A percentile compares a stretch with the other conserved stretches of the same genome.
These are phyloP conservation scores for Rhizoclosmatium hyalinum DNA, from an alignment of 371 early-diverging fungal species.

Conservation along the genomic window DNA sequence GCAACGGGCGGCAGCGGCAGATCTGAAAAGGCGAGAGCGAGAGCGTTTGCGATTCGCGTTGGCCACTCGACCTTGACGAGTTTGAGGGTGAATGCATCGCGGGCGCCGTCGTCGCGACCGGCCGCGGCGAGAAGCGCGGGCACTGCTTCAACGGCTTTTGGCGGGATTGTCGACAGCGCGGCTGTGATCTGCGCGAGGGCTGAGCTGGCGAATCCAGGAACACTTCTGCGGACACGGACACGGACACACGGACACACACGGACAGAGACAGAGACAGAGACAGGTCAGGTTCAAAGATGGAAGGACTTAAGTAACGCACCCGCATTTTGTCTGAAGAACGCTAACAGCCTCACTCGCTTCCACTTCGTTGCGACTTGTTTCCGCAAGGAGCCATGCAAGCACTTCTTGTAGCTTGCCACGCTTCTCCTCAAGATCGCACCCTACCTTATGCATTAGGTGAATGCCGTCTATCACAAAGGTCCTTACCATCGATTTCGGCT, in stretches of 20 bases:
- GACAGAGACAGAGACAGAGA: background rate
- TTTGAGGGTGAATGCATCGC: background rate
- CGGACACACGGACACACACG: background rate
- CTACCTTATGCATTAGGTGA: background rate
- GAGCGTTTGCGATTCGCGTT: background rate
- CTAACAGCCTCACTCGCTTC: background rate
- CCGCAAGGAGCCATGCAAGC: background rate
- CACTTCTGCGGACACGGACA: background rate
- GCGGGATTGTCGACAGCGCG: background rate
- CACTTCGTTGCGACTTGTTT: background rate
- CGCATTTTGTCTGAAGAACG: background rate
- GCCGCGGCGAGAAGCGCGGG: background rate
- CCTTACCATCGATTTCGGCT: no score
- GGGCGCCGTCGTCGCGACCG: background rate
- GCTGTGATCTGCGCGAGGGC: background rate
- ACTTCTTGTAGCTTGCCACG: background rate
- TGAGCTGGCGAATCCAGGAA: background rate
- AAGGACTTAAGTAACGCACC: background rate
- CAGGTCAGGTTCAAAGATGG: background rate
- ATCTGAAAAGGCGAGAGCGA: constrained; percentile 6
- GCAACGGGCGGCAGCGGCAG: background rate
- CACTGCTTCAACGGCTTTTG: background rate
- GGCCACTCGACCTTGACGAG: constrained; percentile 19
- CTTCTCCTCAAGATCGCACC: background rate
- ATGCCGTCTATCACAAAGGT: no score